Percentiles rank a stretch among this genome's conserved stretches.
Evolutionary conservation across 2,329 filamentous ascomycete species (phyloP).

Genomic region (Aspergillus japonicus): DNA sequence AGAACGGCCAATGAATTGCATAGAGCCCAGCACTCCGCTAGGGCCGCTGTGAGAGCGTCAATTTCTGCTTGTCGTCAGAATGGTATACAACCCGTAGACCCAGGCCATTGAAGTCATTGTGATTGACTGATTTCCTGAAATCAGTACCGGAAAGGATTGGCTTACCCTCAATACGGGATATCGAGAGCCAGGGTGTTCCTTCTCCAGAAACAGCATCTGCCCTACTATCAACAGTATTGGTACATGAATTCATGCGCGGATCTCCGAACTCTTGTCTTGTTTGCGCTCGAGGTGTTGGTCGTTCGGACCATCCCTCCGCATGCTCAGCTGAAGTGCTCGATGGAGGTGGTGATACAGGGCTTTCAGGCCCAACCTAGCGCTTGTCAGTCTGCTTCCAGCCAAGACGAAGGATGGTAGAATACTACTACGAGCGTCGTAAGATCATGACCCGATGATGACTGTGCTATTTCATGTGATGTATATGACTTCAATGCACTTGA

Average conservation of each 20-base stretch:
- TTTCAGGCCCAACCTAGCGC: conserved; percentile 31
- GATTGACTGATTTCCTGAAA: background rate
- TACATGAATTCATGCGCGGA: conserved; percentile 54
- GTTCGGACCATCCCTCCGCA: conserved; percentile 64
- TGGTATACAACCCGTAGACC: conserved; percentile 33
- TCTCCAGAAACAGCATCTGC: conserved; percentile 21
- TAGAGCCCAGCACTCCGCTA: conserved; percentile 88
- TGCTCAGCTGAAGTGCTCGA: conserved; percentile 73
- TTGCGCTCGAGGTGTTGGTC: conserved; percentile 77
- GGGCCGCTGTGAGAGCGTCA: conserved; percentile 68
- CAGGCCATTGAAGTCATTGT: background rate
- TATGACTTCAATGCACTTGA: background rate
- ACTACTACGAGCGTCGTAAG: conserved; percentile 18
- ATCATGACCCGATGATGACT: background rate
- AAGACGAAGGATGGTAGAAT: background rate
- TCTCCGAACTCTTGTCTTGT: conserved; percentile 72
- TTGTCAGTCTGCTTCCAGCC: conserved; percentile 1
- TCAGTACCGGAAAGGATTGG: conserved; percentile 33
- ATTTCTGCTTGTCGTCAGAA: conserved; percentile 56
- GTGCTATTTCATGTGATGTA: background rate
- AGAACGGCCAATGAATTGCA: conserved; percentile 87
- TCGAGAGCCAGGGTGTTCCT: background rate
- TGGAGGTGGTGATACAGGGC: conserved; percentile 63
- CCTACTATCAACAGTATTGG: conserved; percentile 76
- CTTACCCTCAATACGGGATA: conserved; percentile 1